These are phyloP conservation scores for Tuber melanosporum DNA, from an alignment of 495 filamentous ascomycete genomes.

Conservation along the genomic window DNA sequence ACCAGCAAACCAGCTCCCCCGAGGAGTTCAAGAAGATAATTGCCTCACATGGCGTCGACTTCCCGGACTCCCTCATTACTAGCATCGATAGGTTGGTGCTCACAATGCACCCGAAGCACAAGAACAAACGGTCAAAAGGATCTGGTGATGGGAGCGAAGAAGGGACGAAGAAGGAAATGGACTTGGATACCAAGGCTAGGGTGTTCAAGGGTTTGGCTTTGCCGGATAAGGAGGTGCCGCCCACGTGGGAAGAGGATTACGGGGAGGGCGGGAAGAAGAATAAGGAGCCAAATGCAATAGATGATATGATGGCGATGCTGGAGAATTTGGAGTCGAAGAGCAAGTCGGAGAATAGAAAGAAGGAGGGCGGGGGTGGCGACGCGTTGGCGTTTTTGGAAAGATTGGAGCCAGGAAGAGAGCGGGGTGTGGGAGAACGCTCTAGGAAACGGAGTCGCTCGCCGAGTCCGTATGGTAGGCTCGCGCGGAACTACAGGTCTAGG, in stretches of 20 bases:
- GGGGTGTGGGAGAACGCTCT: conserved; percentile 15
- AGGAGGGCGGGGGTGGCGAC: conserved; percentile 29
- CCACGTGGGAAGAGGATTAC: conserved; percentile 50
- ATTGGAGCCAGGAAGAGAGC: conserved; percentile 24
- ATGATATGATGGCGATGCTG: conserved; percentile 87
- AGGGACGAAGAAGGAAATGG: conserved; percentile 45
- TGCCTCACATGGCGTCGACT: conserved; percentile 72
- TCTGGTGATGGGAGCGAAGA: conserved; percentile 45
- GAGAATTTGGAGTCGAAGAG: conserved; percentile 75
- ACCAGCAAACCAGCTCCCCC: conserved; percentile 63
- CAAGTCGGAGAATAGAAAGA: conserved; percentile 42
- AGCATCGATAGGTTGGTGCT: conserved; percentile 81
- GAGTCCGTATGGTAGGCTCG: conserved; percentile 19
- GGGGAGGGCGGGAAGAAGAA: conserved; percentile 44
- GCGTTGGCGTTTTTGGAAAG: conserved; percentile 38
- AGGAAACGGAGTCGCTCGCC: conserved; percentile 38
- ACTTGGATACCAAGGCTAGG: conserved; percentile 58
- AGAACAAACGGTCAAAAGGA: conserved; percentile 41
- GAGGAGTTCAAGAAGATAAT: conserved; percentile 66
- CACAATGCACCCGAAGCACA: conserved; percentile 77
- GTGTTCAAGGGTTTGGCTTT: conserved; percentile 86
- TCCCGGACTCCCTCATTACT: conserved; percentile 80
- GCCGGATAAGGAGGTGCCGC: conserved; percentile 63
- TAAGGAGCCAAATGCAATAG: conserved; percentile 57
- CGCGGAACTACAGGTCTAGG: conserved; percentile 44